phyloP scores from a whole-genome alignment of 371 early-diverging fungal species.

The Saksenaea vasiformis region DNA sequence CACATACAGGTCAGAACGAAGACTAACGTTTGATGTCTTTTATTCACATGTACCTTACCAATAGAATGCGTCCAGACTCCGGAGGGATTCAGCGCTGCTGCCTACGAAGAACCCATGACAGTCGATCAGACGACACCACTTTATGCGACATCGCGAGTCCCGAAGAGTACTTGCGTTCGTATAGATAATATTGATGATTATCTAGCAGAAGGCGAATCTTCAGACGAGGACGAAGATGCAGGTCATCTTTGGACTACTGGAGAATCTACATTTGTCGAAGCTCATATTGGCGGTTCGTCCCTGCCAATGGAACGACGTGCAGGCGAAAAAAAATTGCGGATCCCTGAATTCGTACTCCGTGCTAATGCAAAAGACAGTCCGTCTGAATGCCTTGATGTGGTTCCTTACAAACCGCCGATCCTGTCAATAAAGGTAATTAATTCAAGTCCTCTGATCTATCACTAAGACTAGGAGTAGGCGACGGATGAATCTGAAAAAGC shows the following conservation, averaged over 20 bases:
- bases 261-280: background rate
- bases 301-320: slow-evolving; percentile 34
- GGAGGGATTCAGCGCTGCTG: background rate
- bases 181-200: background rate
- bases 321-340: slow-evolving; percentile 29
- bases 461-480: background rate
- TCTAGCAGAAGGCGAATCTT: background rate
- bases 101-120: background rate
- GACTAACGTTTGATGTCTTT: background rate
- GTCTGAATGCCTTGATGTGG: background rate
- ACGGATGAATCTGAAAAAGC: background rate
- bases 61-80: background rate
- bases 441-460: background rate
- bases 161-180: background rate
- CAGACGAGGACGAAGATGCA: background rate
- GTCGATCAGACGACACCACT: background rate
- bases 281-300: slow-evolving; percentile 23
- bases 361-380: background rate
- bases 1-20: background rate
- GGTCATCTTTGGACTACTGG: background rate
- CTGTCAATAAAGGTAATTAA: background rate
- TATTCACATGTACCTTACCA: background rate
- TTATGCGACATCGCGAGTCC: background rate
- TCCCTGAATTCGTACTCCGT: slow-evolving; percentile 37
- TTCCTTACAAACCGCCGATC: background rate